Evolutionary conservation across 2,329 filamentous ascomycete genomes (phyloP), one percentile per base, ranked within the genome.

Genomic region (Exophiala mesophila): DNA sequence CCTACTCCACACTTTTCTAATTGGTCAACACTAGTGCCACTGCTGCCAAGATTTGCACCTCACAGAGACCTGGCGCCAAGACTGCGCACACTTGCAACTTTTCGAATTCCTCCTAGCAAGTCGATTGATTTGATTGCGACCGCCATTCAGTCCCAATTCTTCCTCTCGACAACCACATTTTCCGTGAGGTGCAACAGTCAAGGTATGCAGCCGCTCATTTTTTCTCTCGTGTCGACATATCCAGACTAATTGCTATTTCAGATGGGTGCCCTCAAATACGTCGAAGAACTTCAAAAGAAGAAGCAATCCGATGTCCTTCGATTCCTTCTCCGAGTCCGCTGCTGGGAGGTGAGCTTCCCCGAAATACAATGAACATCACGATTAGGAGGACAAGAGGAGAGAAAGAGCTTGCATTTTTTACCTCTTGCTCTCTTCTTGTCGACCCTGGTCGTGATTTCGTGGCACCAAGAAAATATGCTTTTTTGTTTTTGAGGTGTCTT

Each of bases 281-380:
- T 98, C 77, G 94, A 98, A 83, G 92, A 98, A 83, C 85, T 98
- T 79, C 88, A 96, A 76, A 97, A 98, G 88, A 96, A 95, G 88
- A 98, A 98, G 88, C 92, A 98, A 85, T 95, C 88, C 73, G 92
- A 98, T 82, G 85, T 98, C 70, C 87, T 97, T 79, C 89, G 89
- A 79, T 98, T 98, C 83, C 85, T 98, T 77, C 88, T 96, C 75
- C 90, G 88, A 73, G 88, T 95, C 70, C 89, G 92, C 78, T 98
- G 92, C 89, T 98, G 92, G 92, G 92, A 98, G 87, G 90, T 73
- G 68, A 72, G 68, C 66, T 62, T 56, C 41, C 57, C 57, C 57
- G 53, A 55, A 45, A 46, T 45, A 55, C 51, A 53, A 54, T 55
- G 36, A 42, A 40, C 47, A 12, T 26, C 12, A 12, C 12, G 23